Evolutionary conservation across 768 basidiomycete genomes (phyloP), one percentile per base, ranked within the genome.

Genomic region (Mycena polygramma): DNA sequence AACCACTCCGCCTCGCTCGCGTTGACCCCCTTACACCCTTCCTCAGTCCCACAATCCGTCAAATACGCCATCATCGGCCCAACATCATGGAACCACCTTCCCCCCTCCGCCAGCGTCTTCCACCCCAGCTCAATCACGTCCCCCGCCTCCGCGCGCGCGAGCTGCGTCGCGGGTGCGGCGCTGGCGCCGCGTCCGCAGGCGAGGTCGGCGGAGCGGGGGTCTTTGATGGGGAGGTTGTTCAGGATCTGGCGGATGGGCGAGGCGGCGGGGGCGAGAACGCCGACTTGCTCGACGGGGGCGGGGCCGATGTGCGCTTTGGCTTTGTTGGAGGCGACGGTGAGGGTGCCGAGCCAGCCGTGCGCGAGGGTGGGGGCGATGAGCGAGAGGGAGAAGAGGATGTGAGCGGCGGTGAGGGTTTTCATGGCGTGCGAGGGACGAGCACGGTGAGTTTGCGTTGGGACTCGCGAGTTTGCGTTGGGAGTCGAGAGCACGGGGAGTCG

Each of bases 1-100:
- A 90, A 88, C 86, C 86, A 90, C 73, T 84, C 76, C 4, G 86
- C 86, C 35, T 81, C 68, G 46, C 79, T 79, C 1, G 85, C 65
- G 69, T 87, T 74, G 74, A 84, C 87, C 60, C 83, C 75, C 63
- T 81, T 80, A 72, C 89, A 88, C 30, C 3, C 30, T 2, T 81
- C 77, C 1, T 80, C 79, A n/a, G 74, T 75, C 4, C 80, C 81
- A 73, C 88, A 90, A 24, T 78, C 73, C 0, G 87, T 80, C 72
- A 82, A 74, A 71, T 81, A 82, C 17, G 81, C 81, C 73, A 82
- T 77, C 67, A 81, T 75, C 5, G 80, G 83, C 20, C 82, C 82
- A 65, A 75, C 68, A 54, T 74, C 66, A 63, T 78, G 77, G 55
- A 73, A 69, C 75, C 75, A 77, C 20, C 59, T 53, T 8, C 73